A percentile compares a stretch with the other conserved stretches of the same genome.
These are phyloP conservation scores for Trichocladium antarcticum DNA, from an alignment of 495 filamentous ascomycete species.

Conservation along the genomic window DNA sequence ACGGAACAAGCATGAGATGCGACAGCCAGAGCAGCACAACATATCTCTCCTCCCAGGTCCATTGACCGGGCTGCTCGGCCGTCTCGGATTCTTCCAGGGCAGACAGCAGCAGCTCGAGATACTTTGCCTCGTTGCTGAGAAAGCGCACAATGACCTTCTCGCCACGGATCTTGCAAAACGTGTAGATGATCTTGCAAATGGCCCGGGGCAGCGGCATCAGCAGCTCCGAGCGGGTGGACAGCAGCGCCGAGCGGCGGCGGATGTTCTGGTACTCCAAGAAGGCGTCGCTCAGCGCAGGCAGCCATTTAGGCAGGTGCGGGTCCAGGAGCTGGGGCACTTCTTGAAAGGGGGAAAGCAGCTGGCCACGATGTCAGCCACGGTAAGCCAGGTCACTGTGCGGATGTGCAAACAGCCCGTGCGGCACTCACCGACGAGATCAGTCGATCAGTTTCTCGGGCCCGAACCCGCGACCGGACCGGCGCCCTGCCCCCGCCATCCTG, in stretches of 20 bases:
- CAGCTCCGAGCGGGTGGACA: constrained; percentile 32
- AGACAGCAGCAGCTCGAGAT: constrained; percentile 65
- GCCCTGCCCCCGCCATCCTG: constrained; percentile 18
- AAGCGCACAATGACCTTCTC: constrained; percentile 86
- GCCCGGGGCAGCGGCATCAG: constrained; percentile 53
- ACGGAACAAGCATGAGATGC: constrained; percentile 84
- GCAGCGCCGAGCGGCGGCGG: constrained; percentile 17
- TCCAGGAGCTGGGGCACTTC: constrained; percentile 96
- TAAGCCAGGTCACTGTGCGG: neutral
- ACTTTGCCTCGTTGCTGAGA: constrained; percentile 73
- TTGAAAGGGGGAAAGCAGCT: constrained; percentile 82
- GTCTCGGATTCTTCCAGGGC: constrained; percentile 46
- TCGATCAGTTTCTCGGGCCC: constrained; percentile 35
- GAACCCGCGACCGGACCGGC: constrained; percentile 32
- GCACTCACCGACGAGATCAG: constrained; percentile 35
- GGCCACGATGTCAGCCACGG: constrained; percentile 9
- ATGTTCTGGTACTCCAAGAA: constrained; percentile 59
- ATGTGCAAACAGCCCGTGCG: no score
- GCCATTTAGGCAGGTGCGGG: constrained; percentile 61
- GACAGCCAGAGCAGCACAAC: constrained; percentile 85
- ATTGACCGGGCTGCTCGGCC: constrained; percentile 7
- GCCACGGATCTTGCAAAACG: constrained; percentile 87
- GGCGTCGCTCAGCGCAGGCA: constrained; percentile 60
- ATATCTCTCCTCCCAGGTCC: constrained; percentile 81
- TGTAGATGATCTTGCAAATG: constrained; percentile 70